Evolutionary conservation across 1,284 basidiomycete species (phyloP).

Genomic region (Malassezia brasiliensis): DNA sequence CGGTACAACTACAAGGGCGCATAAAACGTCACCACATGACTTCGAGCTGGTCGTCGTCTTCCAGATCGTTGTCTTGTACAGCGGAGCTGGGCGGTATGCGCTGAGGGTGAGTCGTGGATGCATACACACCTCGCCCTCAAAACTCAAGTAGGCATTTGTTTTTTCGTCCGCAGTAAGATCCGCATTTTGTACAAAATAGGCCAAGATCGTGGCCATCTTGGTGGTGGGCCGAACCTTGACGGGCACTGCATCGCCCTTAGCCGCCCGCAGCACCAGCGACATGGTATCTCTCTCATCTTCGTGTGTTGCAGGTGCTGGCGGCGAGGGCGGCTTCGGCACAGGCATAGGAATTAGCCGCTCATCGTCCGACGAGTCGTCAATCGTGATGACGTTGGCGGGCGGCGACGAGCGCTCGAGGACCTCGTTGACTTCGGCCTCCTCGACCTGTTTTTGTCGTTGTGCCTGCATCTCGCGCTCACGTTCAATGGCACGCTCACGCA

Average conservation of each 20-base stretch:
- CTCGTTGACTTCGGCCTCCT: constrained; percentile 6
- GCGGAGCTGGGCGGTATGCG: constrained; percentile 8
- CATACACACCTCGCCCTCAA: constrained; percentile 19
- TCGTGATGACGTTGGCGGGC: not conserved
- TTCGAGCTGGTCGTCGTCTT: constrained; percentile 22
- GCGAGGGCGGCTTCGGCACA: not conserved
- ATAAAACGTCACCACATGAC: constrained; percentile 19
- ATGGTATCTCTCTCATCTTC: constrained; percentile 10
- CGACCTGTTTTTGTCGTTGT: constrained; percentile 13
- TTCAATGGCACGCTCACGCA: constrained; percentile 26
- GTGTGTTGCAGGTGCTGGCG: not conserved
- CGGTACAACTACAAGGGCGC: constrained; percentile 45
- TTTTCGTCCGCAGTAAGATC: constrained; percentile 2
- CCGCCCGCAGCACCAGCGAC: constrained; percentile 19
- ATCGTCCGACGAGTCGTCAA: constrained; percentile 18
- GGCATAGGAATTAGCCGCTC: not conserved
- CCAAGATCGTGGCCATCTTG: constrained; percentile 18
- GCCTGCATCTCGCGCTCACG: constrained; percentile 18
- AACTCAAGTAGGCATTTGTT: not conserved
- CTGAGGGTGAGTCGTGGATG: not conserved
- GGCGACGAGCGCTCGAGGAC: not conserved
- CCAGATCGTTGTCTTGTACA: constrained; percentile 24
- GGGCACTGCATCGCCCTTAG: constrained; percentile 15
- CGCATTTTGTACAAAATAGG: constrained; percentile 18
- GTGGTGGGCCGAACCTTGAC: constrained; percentile 28